A percentile compares a stretch with the other conserved stretches of the same genome.
phyloP scores from a whole-genome alignment of 257 asterid genomes.

The Rhazya stricta region DNA sequence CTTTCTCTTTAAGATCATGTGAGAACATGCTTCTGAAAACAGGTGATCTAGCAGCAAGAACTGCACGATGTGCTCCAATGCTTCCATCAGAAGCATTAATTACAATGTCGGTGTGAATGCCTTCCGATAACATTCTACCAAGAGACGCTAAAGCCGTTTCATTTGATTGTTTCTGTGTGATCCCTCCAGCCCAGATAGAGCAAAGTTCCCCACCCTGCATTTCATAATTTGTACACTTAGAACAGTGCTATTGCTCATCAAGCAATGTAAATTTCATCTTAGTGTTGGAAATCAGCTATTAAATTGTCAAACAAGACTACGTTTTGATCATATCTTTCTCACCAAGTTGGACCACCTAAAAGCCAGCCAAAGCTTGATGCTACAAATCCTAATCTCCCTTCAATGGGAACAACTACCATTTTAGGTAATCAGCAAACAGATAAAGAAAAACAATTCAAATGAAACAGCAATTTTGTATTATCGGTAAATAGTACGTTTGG shows the following conservation, averaged over 20 bases:
- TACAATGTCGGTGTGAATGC: slow-evolving; percentile 76
- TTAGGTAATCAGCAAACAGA: slow-evolving; percentile 1
- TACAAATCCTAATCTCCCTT: neutral
- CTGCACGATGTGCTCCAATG: slow-evolving; percentile 77
- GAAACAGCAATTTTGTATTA: neutral
- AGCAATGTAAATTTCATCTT: neutral
- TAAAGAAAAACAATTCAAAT: neutral
- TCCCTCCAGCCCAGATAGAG: slow-evolving; percentile 68
- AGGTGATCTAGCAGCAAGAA: slow-evolving; percentile 85
- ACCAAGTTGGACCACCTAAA: neutral
- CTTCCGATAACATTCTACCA: slow-evolving; percentile 76
- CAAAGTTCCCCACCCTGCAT: slow-evolving; percentile 53
- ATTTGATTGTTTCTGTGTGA: slow-evolving; percentile 32
- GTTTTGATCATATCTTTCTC: neutral
- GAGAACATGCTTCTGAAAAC: slow-evolving; percentile 94
- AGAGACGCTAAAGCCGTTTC: slow-evolving; percentile 61
- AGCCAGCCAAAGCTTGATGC: neutral
- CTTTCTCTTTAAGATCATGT: slow-evolving; percentile 82
- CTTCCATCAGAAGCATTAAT: slow-evolving; percentile 74
- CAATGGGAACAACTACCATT: neutral
- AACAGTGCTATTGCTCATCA: neutral
- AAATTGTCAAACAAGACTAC: neutral
- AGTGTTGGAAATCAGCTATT: neutral
- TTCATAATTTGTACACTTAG: neutral
- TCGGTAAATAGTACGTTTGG: slow-evolving; percentile 43